Conservation (phyloP, 345 rosid genomes). For the Gossypium sturtianum region DNA sequence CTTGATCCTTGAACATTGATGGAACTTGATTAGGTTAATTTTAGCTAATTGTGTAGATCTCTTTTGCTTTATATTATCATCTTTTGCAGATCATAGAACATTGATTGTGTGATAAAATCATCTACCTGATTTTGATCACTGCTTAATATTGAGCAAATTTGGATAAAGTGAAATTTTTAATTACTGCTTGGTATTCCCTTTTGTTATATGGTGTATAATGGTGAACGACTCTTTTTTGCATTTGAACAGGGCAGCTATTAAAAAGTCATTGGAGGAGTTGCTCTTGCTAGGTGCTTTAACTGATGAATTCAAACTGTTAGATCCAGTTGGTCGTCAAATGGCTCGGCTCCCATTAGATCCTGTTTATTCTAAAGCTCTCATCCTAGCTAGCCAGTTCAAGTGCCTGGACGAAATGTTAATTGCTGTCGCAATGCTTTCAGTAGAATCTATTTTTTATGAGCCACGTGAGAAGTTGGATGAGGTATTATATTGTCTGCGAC, state of each 20-base stretch:
- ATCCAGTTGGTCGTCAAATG: slow-evolving; percentile 87
- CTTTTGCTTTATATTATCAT: not conserved
- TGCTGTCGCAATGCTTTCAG: slow-evolving; percentile 87
- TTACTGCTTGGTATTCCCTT: not conserved
- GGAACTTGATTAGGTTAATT: not conserved
- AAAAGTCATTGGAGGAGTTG: slow-evolving; percentile 79
- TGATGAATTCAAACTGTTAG: slow-evolving; percentile 73
- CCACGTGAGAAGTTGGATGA: slow-evolving; percentile 81
- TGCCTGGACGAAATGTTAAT: slow-evolving; percentile 94
- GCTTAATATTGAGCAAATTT: not conserved
- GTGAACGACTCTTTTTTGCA: not conserved
- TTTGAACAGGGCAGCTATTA: slow-evolving; percentile 62
- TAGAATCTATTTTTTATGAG: slow-evolving; percentile 73
- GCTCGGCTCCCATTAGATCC: slow-evolving; percentile 90
- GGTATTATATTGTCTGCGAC: slow-evolving; percentile 27
- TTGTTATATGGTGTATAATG: not conserved
- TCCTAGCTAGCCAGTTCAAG: slow-evolving; percentile 70
- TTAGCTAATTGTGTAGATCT: not conserved
- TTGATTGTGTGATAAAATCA: not conserved
- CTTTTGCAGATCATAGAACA: not conserved
- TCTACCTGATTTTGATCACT: not conserved
- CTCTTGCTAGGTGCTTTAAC: slow-evolving; percentile 79
- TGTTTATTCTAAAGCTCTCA: slow-evolving; percentile 77
- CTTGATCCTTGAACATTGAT: not conserved
- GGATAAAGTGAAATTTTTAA: not conserved